Evolutionary conservation across 192 early-diverging fungal species (phyloP).

Genomic region (Linnemannia exigua): DNA sequence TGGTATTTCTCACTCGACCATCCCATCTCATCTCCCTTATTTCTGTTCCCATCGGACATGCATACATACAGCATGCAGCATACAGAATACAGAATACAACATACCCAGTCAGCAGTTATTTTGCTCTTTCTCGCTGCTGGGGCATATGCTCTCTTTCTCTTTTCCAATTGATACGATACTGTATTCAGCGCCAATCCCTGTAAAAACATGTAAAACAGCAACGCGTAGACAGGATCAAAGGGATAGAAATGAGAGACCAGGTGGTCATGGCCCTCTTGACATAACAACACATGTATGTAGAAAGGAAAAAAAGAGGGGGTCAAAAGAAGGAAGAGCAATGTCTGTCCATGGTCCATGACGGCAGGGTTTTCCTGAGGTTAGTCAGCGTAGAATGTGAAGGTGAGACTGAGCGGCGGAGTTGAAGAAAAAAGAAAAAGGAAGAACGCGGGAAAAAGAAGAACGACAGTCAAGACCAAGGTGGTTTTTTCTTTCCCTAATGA

Average conservation of each 20-base stretch:
- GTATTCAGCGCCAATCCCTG: background rate
- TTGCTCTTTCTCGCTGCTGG: too few relatives aligned
- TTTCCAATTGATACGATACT: background rate
- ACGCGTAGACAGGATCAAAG: conserved; percentile 2
- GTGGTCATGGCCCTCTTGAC: background rate
- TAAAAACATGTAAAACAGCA: background rate
- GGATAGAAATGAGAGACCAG: background rate
- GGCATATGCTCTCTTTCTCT: too few relatives aligned
- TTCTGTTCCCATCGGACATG: background rate
- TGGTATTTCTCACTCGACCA: background rate
- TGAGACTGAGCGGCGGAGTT: background rate
- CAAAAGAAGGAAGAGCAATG: background rate
- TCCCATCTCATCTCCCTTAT: background rate
- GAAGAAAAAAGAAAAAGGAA: background rate
- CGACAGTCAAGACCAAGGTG: background rate
- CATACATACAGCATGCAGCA: too few relatives aligned
- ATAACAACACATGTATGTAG: background rate
- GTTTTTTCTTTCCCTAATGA: background rate
- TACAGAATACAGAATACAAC: too few relatives aligned
- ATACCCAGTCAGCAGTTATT: background rate
- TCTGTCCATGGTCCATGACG: background rate
- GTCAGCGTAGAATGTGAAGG: background rate
- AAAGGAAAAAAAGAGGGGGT: background rate
- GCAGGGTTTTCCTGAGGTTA: background rate
- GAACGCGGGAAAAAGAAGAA: background rate